Conservation (phyloP, 345 rosid species). For the Hibiscus mutabilis region DNA sequence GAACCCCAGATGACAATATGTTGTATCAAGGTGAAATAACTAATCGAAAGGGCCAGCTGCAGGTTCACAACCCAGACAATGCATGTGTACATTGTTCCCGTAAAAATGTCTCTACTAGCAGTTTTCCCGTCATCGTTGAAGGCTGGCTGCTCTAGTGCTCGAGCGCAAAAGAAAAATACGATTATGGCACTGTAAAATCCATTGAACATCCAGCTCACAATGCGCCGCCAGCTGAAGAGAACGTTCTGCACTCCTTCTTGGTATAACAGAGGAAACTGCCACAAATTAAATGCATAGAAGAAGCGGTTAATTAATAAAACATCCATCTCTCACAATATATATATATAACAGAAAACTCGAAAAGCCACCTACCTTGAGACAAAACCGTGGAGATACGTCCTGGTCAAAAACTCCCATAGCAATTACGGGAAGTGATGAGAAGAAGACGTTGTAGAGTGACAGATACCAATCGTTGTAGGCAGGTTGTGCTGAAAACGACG, state of each 20-base stretch:
- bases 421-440: constrained; percentile 68
- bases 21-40: constrained; percentile 74
- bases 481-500: constrained; percentile 78
- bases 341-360: neutral
- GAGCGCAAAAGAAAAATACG: constrained; percentile 59
- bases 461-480: constrained; percentile 82
- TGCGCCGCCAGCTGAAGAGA: constrained; percentile 78
- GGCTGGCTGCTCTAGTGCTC: constrained; percentile 58
- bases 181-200: constrained; percentile 53
- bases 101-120: constrained; percentile 53
- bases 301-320: neutral
- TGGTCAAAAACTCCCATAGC: constrained; percentile 90
- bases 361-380: constrained; percentile 53
- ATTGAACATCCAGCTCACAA: constrained; percentile 72
- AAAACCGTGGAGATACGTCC: constrained; percentile 65
- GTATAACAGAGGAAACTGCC: constrained; percentile 83
- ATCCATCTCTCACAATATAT: neutral
- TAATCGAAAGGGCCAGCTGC: constrained; percentile 66
- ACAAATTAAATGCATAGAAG: constrained; percentile 5
- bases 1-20: constrained; percentile 68
- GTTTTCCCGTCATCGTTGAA: constrained; percentile 56
- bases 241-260: constrained; percentile 86
- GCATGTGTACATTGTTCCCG: constrained; percentile 73
- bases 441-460: constrained; percentile 65
- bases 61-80: constrained; percentile 80